phyloP scores from a whole-genome alignment of 768 basidiomycete genomes.

The Boletus subcaerulescens region DNA sequence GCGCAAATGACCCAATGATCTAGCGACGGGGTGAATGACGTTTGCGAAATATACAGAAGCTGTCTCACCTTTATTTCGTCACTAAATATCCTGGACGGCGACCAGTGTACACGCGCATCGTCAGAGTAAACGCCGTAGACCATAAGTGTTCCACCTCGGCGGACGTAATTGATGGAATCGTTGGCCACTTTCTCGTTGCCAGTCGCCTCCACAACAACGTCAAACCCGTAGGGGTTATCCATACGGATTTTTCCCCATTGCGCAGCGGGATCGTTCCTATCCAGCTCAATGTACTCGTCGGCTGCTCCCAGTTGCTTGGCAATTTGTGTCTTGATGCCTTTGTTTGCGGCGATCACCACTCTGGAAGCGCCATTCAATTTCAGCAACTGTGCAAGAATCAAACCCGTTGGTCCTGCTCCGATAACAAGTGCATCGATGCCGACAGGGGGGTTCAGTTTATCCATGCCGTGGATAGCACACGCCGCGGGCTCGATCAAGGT shows the following conservation, averaged over 20 bases:
- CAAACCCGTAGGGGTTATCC: constrained; percentile 81
- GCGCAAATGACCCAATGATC: constrained; percentile 87
- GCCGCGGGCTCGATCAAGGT: constrained; percentile 84
- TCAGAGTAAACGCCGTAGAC: constrained; percentile 86
- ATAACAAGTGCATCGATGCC: constrained; percentile 78
- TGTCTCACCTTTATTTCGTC: constrained; percentile 47
- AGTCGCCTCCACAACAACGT: constrained; percentile 72
- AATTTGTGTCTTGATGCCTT: constrained; percentile 83
- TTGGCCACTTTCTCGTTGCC: constrained; percentile 80
- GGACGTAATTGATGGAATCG: constrained; percentile 80
- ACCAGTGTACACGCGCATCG: constrained; percentile 76
- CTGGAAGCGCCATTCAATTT: constrained; percentile 79
- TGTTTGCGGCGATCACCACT: constrained; percentile 81
- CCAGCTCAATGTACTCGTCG: constrained; percentile 82
- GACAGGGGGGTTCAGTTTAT: constrained; percentile 75
- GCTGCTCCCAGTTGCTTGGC: constrained; percentile 71
- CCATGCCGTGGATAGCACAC: constrained; percentile 85
- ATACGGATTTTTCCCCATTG: constrained; percentile 76
- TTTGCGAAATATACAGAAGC: not conserved
- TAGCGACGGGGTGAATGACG: constrained; percentile 23
- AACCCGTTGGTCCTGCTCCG: constrained; percentile 83
- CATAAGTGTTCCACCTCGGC: constrained; percentile 75
- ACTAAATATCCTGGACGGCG: constrained; percentile 69
- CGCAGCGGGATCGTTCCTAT: constrained; percentile 60
- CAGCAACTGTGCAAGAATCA: constrained; percentile 82